Conservation (phyloP, 2,329 filamentous ascomycete species). For the Arthrobotrys sphaeroides region DNA sequence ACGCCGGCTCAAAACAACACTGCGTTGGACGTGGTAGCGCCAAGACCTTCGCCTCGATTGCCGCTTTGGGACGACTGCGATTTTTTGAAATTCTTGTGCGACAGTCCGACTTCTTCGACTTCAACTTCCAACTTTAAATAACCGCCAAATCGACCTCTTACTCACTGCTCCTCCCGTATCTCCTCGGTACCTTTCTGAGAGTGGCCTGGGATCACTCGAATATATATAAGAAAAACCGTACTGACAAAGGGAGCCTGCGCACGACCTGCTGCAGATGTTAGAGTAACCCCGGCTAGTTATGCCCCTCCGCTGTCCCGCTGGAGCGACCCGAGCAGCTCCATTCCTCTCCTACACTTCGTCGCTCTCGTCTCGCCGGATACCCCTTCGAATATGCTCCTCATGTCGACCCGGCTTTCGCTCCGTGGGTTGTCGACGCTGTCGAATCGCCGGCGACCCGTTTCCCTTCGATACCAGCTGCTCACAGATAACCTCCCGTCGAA, state of each 20-base stretch:
- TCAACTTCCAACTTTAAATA: not conserved
- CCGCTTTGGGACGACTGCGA: conserved; percentile 29
- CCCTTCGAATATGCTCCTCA: conserved; percentile 43
- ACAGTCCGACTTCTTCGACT: conserved; percentile 23
- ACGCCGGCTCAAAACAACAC: not conserved
- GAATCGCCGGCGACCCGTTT: conserved; percentile 10
- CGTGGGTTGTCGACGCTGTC: conserved; percentile 32
- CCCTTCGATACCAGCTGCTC: conserved; percentile 44
- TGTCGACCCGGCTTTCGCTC: conserved; percentile 36
- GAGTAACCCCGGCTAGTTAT: conserved; percentile 39
- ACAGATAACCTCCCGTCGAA: conserved; percentile 26
- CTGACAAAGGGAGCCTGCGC: conserved; percentile 21
- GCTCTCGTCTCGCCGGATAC: conserved; percentile 23
- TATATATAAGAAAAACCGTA: not conserved
- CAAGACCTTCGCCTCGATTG: conserved; percentile 44
- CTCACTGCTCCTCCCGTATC: not conserved
- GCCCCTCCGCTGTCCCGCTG: conserved; percentile 52
- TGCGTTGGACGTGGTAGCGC: conserved; percentile 12
- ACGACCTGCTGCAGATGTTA: conserved; percentile 46
- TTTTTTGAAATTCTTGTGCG: conserved; percentile 50
- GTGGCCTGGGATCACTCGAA: not conserved
- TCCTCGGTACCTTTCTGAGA: not conserved
- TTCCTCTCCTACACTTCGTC: conserved; percentile 11
- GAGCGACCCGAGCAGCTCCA: conserved; percentile 38
- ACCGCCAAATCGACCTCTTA: not conserved